Evolutionary conservation across 176 grass and related monocot species (phyloP).

Genomic region (Phragmites australis): DNA sequence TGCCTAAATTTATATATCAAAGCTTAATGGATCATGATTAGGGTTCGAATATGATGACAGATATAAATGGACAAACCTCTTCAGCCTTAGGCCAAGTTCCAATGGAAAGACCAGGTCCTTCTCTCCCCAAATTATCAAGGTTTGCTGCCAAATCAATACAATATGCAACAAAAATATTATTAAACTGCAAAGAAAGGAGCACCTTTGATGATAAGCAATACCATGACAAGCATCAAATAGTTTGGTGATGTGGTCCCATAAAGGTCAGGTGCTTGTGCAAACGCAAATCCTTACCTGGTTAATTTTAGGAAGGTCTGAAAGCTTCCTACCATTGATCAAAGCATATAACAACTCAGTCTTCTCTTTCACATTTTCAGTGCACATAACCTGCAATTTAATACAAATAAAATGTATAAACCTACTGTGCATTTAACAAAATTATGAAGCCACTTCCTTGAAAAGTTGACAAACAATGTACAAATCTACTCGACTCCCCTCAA

Average conservation of each 20-base stretch:
- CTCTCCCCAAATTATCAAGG: slow-evolving; percentile 95
- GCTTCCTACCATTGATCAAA: slow-evolving; percentile 75
- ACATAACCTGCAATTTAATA: slow-evolving; percentile 81
- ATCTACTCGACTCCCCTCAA: slow-evolving; percentile 3
- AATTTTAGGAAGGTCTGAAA: slow-evolving; percentile 83
- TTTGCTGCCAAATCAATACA: slow-evolving; percentile 54
- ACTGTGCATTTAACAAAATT: not conserved
- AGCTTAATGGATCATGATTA: slow-evolving; percentile 16
- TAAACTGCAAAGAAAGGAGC: not conserved
- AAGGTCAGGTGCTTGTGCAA: not conserved
- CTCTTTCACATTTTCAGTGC: slow-evolving; percentile 68
- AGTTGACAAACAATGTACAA: not conserved
- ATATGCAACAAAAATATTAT: not conserved
- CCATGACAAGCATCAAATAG: not conserved
- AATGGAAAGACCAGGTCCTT: slow-evolving; percentile 80
- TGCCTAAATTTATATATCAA: slow-evolving; percentile 57
- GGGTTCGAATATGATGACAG: not conserved
- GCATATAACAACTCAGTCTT: slow-evolving; percentile 80
- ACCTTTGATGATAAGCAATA: not conserved
- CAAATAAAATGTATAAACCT: slow-evolving; percentile 19
- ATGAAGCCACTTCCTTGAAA: not conserved
- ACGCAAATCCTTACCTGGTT: slow-evolving; percentile 52
- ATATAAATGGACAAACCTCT: slow-evolving; percentile 46
- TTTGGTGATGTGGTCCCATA: not conserved
- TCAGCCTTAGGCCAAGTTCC: slow-evolving; percentile 70